These are phyloP conservation scores for Penicillium alfredii DNA, from an alignment of 495 filamentous ascomycete species.

Conservation along the genomic window DNA sequence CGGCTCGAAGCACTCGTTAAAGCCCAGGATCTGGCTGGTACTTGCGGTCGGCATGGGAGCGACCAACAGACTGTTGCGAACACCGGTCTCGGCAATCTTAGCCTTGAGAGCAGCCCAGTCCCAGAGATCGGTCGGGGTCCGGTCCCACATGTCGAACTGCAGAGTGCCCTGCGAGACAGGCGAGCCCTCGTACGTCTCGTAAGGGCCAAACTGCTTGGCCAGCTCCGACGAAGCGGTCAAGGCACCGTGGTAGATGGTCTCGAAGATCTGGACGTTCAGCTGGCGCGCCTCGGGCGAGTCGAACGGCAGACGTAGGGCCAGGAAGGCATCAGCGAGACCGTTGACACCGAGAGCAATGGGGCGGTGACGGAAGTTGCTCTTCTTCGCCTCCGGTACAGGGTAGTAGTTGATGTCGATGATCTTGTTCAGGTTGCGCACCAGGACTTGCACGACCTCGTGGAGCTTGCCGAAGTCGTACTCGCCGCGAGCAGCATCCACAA, in stretches of 20 bases:
- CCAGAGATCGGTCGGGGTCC: slow-evolving; percentile 89
- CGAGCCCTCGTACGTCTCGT: slow-evolving; percentile 86
- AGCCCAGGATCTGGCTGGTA: slow-evolving; percentile 93
- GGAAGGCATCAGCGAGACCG: slow-evolving; percentile 97
- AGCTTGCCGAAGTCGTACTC: slow-evolving; percentile 92
- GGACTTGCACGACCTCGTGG: slow-evolving; percentile 83
- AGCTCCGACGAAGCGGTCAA: slow-evolving; percentile 83
- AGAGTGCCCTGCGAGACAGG: slow-evolving; percentile 93
- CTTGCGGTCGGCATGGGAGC: slow-evolving; percentile 97
- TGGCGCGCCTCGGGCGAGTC: slow-evolving; percentile 89
- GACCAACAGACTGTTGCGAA: slow-evolving; percentile 90
- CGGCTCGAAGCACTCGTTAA: slow-evolving; percentile 99
- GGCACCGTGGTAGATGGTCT: slow-evolving; percentile 97
- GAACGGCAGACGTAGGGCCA: slow-evolving; percentile 93
- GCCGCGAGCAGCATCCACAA: slow-evolving; percentile 73
- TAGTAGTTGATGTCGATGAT: slow-evolving; percentile 98
- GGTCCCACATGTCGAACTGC: slow-evolving; percentile 98
- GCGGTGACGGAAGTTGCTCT: slow-evolving; percentile 91
- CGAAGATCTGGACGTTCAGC: slow-evolving; percentile 97
- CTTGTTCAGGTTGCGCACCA: slow-evolving; percentile 91
- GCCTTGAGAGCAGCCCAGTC: slow-evolving; percentile 89
- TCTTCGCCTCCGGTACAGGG: slow-evolving; percentile 84
- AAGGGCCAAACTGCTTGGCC: slow-evolving; percentile 74
- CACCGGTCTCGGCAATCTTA: slow-evolving; percentile 82
- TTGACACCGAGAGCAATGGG: slow-evolving; percentile 96